phyloP scores from a whole-genome alignment of 306 rosid genomes.

The Canavalia gladiata region DNA sequence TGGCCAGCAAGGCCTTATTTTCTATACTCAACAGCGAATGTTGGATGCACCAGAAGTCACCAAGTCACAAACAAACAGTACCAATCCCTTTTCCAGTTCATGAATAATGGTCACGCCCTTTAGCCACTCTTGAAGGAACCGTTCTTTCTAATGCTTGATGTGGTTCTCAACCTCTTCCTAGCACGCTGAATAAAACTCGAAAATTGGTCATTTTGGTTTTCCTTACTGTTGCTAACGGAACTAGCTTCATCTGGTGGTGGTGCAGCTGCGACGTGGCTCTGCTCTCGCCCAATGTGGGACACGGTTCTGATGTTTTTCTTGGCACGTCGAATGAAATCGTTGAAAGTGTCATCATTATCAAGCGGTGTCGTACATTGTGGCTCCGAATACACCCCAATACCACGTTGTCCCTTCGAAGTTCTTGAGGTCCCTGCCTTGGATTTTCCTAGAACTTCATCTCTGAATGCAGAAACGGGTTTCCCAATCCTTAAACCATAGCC shows the following conservation, averaged over 20 bases:
- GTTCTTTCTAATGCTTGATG: constrained; percentile 49
- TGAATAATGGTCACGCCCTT: not conserved
- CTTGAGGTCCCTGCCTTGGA: not conserved
- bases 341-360: constrained; percentile 51
- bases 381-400: constrained; percentile 6
- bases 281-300: constrained; percentile 42
- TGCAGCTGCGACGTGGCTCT: constrained; percentile 15
- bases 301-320: constrained; percentile 44
- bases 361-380: not conserved
- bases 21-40: not conserved
- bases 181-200: constrained; percentile 57
- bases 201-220: constrained; percentile 49
- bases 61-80: not conserved
- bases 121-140: constrained; percentile 47
- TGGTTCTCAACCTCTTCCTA: constrained; percentile 52
- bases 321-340: constrained; percentile 48
- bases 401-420: not conserved
- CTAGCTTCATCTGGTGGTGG: not conserved
- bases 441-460: constrained; percentile 3
- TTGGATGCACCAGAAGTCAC: not conserved
- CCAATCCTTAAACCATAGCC: not conserved
- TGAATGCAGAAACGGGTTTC: not conserved
- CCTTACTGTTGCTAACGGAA: constrained; percentile 20
- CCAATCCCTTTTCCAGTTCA: not conserved
- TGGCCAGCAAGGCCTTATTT: constrained; percentile 12